Evolutionary conservation across 345 rosid species (phyloP), one percentile per base, ranked within the genome.

Genomic region (Hevea brasiliensis): DNA sequence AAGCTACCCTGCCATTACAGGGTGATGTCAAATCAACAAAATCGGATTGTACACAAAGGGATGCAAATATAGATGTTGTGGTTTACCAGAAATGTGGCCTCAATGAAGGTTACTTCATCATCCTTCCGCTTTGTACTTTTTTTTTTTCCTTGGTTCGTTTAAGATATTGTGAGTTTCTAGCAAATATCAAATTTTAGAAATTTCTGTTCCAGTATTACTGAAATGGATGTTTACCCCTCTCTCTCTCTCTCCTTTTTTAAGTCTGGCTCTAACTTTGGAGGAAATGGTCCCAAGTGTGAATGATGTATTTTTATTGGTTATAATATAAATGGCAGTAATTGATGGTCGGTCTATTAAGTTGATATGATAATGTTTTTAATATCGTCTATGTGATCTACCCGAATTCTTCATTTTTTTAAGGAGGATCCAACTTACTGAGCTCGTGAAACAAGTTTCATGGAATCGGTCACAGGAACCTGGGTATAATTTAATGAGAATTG

Each of bases 1-100:
- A 76, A 45, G 81, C 80, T 42, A 53, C 81, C 82, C 83, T 81
- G 82, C 75, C 76, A 72, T 77, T 81, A 71, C 71, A 79, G 85
- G 79, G 77, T 74, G 71, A 68, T 60, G 64, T 58, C 51, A 45
- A 68, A 57, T 67, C 72, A 71, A 78, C 70, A 21, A 23, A 60
- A 68, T 44, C 68, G 70, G 70, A 55, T 75, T 80, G 84, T 79
- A 71, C 74, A 72, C 72, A 10, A 74, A 70, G 76, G 76, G 75
- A 76, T 76, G 79, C 79, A 80, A 75, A 74, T 72, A 74, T 76
- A 63, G 74, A 76, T 72, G 66, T 53, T 72, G 66, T 53, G 58
- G 56, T 67, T 71, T 71, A 69, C 24, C 21, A 0, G 76, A 82
- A 45, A 58, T 45, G 21, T 47, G 56, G 67, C 76, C 72, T 70